Conservation (phyloP, 345 rosid genomes). For the Acer campestre region DNA sequence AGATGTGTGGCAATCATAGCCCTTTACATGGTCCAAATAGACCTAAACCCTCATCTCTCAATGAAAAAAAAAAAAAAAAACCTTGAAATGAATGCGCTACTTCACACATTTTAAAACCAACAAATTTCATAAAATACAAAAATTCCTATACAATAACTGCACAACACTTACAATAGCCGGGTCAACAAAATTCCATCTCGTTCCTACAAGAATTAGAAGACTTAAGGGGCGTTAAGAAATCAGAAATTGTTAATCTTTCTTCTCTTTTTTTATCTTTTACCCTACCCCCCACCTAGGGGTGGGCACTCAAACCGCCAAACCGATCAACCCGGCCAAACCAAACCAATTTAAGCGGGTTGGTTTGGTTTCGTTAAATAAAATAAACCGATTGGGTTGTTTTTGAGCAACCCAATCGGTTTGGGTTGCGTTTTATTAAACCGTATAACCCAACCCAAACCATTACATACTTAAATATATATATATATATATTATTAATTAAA, state of each 20-base stretch:
- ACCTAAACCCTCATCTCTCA: not conserved
- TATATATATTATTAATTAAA: too few species aligned
- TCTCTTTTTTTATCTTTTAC: not conserved
- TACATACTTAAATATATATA: too few species aligned
- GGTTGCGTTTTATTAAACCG: too few species aligned
- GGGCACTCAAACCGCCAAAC: too few species aligned
- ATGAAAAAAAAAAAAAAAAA: too few species aligned
- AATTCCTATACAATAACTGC: not conserved
- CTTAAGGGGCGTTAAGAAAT: not conserved
- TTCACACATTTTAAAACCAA: not conserved
- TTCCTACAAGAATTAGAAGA: not conserved
- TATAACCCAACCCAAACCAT: too few species aligned
- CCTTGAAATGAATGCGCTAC: not conserved
- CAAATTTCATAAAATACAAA: not conserved
- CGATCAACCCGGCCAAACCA: too few species aligned
- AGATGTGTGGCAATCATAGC: not conserved
- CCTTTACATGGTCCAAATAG: slow-evolving; percentile 1
- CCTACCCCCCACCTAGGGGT: not conserved
- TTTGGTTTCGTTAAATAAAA: too few species aligned
- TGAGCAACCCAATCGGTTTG: too few species aligned
- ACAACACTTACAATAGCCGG: not conserved
- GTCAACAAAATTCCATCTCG: not conserved
- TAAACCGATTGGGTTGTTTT: too few species aligned
- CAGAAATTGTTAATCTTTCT: too few species aligned
- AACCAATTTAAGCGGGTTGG: too few species aligned